A percentile compares a stretch with the other conserved stretches of the same genome.
Evolutionary conservation across 306 rosid genomes (phyloP).

Genomic region (Trifolium dubium): DNA sequence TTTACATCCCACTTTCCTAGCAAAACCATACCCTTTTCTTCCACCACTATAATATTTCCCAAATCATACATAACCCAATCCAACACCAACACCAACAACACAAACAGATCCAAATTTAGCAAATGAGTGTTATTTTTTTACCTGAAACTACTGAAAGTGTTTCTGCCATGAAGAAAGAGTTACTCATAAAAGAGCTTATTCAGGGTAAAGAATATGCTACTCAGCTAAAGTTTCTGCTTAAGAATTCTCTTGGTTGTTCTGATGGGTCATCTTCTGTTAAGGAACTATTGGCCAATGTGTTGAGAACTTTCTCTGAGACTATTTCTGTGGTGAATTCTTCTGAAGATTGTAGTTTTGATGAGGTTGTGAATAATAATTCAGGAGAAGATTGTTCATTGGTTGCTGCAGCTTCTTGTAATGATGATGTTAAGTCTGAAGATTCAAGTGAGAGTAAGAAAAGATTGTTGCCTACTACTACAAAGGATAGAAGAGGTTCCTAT

Average conservation of each 20-base stretch:
- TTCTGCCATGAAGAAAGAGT: constrained; percentile 1
- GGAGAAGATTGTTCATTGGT: constrained; percentile 5
- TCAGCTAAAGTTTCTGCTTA: constrained; percentile 55
- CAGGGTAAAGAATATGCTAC: constrained; percentile 53
- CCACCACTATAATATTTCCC: neutral
- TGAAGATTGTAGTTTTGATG: neutral
- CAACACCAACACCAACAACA: neutral
- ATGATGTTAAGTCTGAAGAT: constrained; percentile 53
- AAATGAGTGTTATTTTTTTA: constrained; percentile 40
- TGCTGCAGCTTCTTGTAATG: constrained; percentile 25
- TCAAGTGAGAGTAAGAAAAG: constrained; percentile 55
- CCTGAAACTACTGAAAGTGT: neutral
- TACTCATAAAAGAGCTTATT: constrained; percentile 41
- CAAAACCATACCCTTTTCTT: constrained; percentile 29
- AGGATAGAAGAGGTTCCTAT: constrained; percentile 71
- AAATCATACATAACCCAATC: constrained; percentile 1
- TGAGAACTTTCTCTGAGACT: constrained; percentile 43
- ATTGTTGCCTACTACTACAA: constrained; percentile 9
- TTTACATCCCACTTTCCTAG: constrained; percentile 53
- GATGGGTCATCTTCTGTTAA: constrained; percentile 41
- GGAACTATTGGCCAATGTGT: constrained; percentile 49
- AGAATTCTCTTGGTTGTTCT: constrained; percentile 8
- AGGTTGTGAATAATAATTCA: constrained; percentile 23
- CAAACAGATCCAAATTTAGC: constrained; percentile 19
- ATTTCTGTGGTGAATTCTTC: constrained; percentile 53